A percentile compares a stretch with the other conserved stretches of the same genome.
Evolutionary conservation across 805 yeast species (phyloP).

Genomic region (Wickerhamiella siamensis): DNA sequence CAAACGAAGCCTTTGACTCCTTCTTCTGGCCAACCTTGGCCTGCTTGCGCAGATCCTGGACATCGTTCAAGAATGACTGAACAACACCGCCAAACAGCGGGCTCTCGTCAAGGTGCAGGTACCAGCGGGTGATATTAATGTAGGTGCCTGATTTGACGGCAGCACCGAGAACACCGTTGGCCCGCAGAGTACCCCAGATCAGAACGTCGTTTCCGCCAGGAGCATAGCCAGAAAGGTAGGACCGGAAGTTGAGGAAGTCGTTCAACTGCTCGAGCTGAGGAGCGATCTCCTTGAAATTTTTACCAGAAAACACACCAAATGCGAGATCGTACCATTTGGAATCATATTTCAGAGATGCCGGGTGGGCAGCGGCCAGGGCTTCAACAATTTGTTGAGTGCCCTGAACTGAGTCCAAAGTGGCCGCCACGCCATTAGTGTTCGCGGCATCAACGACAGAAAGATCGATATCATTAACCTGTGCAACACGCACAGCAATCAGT

Average conservation of each 20-base stretch:
- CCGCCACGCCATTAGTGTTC: conserved; percentile 32
- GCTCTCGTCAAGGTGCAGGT: conserved; percentile 56
- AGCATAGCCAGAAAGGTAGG: conserved; percentile 57
- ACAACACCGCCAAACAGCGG: conserved; percentile 50
- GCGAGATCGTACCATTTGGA: conserved; percentile 49
- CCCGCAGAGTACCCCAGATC: conserved; percentile 86
- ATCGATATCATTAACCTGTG: conserved; percentile 52
- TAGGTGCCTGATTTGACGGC: conserved; percentile 73
- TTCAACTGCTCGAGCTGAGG: conserved; percentile 68
- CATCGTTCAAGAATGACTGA: conserved; percentile 49
- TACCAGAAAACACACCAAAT: conserved; percentile 50
- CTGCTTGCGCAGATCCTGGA: conserved; percentile 59
- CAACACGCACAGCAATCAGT: conserved; percentile 48
- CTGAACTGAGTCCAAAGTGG: conserved; percentile 22
- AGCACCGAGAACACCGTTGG: conserved; percentile 86
- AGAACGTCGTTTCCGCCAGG: conserved; percentile 69
- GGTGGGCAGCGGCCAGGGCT: conserved; percentile 25
- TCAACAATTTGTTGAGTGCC: conserved; percentile 35
- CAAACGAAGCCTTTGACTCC: conserved; percentile 86
- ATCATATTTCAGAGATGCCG: conserved; percentile 36
- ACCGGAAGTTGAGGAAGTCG: conserved; percentile 68
- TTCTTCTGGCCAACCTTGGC: conserved; percentile 58
- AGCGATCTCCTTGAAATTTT: conserved; percentile 78
- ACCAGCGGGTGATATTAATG: conserved; percentile 88
- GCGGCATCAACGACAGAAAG: conserved; percentile 63